A percentile compares a stretch with the other conserved stretches of the same genome.
Conservation (phyloP, 2,329 filamentous ascomycete species). For the Pyricularia pennisetigena region DNA sequence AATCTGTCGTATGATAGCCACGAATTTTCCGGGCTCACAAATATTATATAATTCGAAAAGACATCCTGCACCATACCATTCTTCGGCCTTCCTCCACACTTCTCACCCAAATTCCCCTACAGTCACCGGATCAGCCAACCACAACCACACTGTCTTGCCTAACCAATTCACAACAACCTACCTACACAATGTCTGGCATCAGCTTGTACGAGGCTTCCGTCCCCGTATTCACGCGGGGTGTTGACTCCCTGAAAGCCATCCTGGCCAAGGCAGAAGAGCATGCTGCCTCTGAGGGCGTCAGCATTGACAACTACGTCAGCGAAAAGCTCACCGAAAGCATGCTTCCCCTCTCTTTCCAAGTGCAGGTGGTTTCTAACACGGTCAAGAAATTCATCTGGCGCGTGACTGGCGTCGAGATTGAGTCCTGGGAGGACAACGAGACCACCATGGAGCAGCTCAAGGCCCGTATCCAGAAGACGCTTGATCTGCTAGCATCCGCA, state of each 20-base stretch:
- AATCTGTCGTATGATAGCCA: background rate
- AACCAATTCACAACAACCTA: constrained; percentile 8
- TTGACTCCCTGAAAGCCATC: constrained; percentile 17
- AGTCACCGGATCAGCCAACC: background rate
- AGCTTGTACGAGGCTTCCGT: constrained; percentile 20
- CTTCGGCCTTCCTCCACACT: background rate
- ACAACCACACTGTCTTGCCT: background rate
- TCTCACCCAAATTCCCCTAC: background rate
- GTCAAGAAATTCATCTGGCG: constrained; percentile 18
- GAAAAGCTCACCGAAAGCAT: constrained; percentile 22
- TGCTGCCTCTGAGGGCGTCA: constrained; percentile 16
- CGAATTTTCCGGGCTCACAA: background rate
- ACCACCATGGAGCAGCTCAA: constrained; percentile 21
- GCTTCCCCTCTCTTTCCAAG: constrained; percentile 24
- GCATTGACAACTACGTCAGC: constrained; percentile 13
- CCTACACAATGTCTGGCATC: constrained; percentile 17
- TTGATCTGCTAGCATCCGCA: constrained; percentile 18
- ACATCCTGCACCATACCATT: background rate
- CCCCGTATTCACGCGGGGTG: constrained; percentile 14
- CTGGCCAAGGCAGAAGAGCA: constrained; percentile 19
- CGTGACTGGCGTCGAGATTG: constrained; percentile 14
- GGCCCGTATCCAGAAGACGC: constrained; percentile 18
- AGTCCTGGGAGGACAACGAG: constrained; percentile 18
- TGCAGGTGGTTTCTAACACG: constrained; percentile 20
- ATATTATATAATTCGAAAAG: no score